Evolutionary conservation across 495 filamentous ascomycete species (phyloP).

Genomic region (Lasiosphaeris hirsuta): DNA sequence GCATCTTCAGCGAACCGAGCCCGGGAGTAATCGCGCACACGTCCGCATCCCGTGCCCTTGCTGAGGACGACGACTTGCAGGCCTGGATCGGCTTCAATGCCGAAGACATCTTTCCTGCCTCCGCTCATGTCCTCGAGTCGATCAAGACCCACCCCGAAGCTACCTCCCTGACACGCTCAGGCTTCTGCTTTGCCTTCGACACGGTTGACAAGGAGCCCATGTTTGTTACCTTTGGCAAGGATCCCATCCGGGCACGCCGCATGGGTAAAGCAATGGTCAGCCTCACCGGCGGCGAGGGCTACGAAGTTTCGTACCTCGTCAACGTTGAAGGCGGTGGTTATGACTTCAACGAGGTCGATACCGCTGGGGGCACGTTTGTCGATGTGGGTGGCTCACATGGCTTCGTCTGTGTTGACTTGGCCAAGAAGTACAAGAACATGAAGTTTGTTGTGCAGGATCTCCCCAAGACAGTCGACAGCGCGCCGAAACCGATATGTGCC

Average conservation of each 20-base stretch:
- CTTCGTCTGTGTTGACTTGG: slow-evolving; percentile 50
- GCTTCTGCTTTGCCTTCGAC: slow-evolving; percentile 48
- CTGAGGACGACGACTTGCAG: slow-evolving; percentile 39
- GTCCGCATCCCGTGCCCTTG: slow-evolving; percentile 43
- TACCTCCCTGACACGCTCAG: slow-evolving; percentile 39
- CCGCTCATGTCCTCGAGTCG: slow-evolving; percentile 38
- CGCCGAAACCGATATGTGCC: slow-evolving; percentile 38
- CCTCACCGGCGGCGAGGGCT: slow-evolving; percentile 48
- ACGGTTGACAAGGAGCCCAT: slow-evolving; percentile 47
- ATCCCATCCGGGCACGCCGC: slow-evolving; percentile 42
- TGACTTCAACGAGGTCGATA: slow-evolving; percentile 42
- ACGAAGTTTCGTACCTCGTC: slow-evolving; percentile 44
- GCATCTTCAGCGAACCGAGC: slow-evolving; percentile 52
- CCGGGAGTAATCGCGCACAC: slow-evolving; percentile 53
- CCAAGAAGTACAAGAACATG: slow-evolving; percentile 42
- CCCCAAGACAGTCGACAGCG: slow-evolving; percentile 42
- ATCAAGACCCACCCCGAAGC: slow-evolving; percentile 39
- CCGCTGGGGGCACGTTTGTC: slow-evolving; percentile 42
- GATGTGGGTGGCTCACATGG: slow-evolving; percentile 57
- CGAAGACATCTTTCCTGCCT: slow-evolving; percentile 50
- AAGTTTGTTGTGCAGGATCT: slow-evolving; percentile 59
- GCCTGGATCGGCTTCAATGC: slow-evolving; percentile 51
- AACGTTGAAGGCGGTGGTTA: slow-evolving; percentile 37
- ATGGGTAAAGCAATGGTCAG: slow-evolving; percentile 53
- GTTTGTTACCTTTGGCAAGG: slow-evolving; percentile 48